A percentile compares a stretch with the other conserved stretches of the same genome.
Evolutionary conservation across 2,329 filamentous ascomycete genomes (phyloP).

Genomic region (Paraphaeosphaeria sporulosa): DNA sequence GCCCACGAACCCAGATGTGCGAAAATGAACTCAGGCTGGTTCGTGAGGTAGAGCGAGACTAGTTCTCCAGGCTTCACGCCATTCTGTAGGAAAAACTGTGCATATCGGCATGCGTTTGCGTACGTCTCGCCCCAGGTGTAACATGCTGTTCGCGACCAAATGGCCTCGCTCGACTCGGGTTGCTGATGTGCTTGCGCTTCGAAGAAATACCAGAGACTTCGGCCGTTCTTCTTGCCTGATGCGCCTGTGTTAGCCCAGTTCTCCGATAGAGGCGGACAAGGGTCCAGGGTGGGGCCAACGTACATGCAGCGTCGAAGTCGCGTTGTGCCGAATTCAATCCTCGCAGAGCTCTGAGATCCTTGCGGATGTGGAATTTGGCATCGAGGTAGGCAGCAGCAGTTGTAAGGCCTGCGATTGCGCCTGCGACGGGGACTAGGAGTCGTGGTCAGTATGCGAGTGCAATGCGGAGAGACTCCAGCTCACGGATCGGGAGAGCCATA

Average conservation of each 20-base stretch:
- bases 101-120: constrained; percentile 51
- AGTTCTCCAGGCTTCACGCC: constrained; percentile 67
- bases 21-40: constrained; percentile 72
- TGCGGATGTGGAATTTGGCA: constrained; percentile 71
- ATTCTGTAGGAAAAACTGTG: constrained; percentile 45
- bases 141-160: constrained; percentile 71
- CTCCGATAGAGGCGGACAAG: background rate
- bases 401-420: constrained; percentile 43
- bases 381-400: constrained; percentile 68
- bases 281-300: constrained; percentile 19
- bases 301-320: constrained; percentile 60
- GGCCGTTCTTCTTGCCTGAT: constrained; percentile 58
- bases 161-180: constrained; percentile 60
- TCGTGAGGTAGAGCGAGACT: constrained; percentile 72
- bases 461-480: constrained; percentile 1
- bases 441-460: constrained; percentile 9
- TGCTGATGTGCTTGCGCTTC: constrained; percentile 62
- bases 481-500: constrained; percentile 11
- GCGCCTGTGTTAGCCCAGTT: constrained; percentile 11
- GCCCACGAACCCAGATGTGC: constrained; percentile 70
- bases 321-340: constrained; percentile 54
- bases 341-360: constrained; percentile 65
- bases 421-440: constrained; percentile 39
- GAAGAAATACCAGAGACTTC: constrained; percentile 72
- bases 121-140: constrained; percentile 50